phyloP scores from a whole-genome alignment of 345 rosid genomes.

The Lepidium aucheri region DNA sequence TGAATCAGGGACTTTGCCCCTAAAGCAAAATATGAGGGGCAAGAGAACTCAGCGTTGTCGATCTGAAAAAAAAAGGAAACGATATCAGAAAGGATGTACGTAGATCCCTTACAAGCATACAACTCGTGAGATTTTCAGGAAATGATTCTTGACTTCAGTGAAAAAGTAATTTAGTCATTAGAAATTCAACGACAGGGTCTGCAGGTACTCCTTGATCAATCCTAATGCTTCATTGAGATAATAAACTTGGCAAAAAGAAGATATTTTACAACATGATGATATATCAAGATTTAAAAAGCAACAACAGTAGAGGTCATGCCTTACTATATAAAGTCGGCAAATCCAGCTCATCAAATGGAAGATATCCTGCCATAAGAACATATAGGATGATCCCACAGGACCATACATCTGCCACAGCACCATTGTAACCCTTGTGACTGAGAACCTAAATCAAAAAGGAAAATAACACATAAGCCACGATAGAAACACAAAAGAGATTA shows the following conservation, averaged over 20 bases:
- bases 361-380: slow-evolving; percentile 94
- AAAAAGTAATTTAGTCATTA: too few species aligned
- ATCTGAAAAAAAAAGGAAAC: slow-evolving; percentile 41
- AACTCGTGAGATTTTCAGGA: background rate
- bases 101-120: background rate
- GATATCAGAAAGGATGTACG: background rate
- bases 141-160: too few species aligned
- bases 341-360: slow-evolving; percentile 97
- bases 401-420: slow-evolving; percentile 96
- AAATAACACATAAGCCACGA: slow-evolving; percentile 1
- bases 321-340: slow-evolving; percentile 87
- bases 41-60: slow-evolving; percentile 71
- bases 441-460: slow-evolving; percentile 55
- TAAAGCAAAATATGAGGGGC: slow-evolving; percentile 85
- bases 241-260: too few species aligned
- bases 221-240: too few species aligned
- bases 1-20: slow-evolving; percentile 78
- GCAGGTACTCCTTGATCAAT: too few species aligned
- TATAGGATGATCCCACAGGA: slow-evolving; percentile 89
- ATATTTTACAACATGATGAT: background rate
- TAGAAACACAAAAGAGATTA: background rate
- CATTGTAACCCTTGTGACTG: slow-evolving; percentile 91
- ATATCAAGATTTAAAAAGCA: background rate
- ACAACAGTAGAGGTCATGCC: slow-evolving; percentile 45
- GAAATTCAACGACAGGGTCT: too few species aligned